phyloP scores from a whole-genome alignment of 192 early-diverging fungal genomes.

The Funneliformis geosporum region DNA sequence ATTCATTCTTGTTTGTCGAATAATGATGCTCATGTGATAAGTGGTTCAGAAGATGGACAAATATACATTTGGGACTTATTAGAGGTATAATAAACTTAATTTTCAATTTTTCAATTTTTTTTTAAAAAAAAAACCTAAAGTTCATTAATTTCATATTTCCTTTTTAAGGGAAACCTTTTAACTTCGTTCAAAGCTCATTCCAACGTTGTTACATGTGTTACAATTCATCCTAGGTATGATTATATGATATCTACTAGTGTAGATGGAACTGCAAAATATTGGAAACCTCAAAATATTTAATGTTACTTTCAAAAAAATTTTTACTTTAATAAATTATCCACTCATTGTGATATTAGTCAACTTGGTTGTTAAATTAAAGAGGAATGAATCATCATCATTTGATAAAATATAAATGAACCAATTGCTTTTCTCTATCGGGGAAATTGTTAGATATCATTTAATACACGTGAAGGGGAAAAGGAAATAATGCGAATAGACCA shows the following conservation, averaged over 20 bases:
- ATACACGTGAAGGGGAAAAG: too few relatives aligned
- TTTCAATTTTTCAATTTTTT: not conserved
- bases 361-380: too few relatives aligned
- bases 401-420: too few relatives aligned
- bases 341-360: too few relatives aligned
- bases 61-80: slow-evolving; percentile 87
- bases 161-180: slow-evolving; percentile 49
- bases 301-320: too few relatives aligned
- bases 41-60: slow-evolving; percentile 87
- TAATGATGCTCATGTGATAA: slow-evolving; percentile 72
- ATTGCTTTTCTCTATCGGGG: too few relatives aligned
- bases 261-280: slow-evolving; percentile 68
- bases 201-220: slow-evolving; percentile 63
- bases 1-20: slow-evolving; percentile 70
- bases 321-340: too few relatives aligned
- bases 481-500: too few relatives aligned
- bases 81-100: slow-evolving; percentile 42
- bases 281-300: slow-evolving; percentile 39
- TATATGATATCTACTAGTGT: slow-evolving; percentile 65
- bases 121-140: too few relatives aligned
- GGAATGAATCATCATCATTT: too few relatives aligned
- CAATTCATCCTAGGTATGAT: slow-evolving; percentile 66
- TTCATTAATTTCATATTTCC: not conserved
- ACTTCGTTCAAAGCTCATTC: slow-evolving; percentile 54
- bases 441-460: too few relatives aligned